These are phyloP conservation scores for Rhynchosporium secalis DNA, from an alignment of 2,329 filamentous ascomycete genomes.

Conservation along the genomic window DNA sequence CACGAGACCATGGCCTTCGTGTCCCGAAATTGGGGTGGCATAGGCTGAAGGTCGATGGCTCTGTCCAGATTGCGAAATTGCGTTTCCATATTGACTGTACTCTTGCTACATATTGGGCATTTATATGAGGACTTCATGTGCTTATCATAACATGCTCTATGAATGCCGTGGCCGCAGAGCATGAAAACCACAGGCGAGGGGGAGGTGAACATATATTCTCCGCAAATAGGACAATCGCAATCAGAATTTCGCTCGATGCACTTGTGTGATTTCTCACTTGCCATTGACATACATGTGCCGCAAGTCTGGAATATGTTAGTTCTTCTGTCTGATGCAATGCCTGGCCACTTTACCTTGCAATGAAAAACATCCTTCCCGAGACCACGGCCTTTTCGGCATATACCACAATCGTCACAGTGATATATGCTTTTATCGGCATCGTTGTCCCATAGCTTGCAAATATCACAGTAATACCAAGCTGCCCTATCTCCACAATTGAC, in stretches of 20 bases:
- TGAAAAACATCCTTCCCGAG: slow-evolving; percentile 97
- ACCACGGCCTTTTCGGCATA: slow-evolving; percentile 87
- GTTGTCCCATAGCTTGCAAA: slow-evolving; percentile 97
- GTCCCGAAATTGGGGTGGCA: slow-evolving; percentile 80
- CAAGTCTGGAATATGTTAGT: slow-evolving; percentile 61
- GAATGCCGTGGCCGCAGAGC: slow-evolving; percentile 94
- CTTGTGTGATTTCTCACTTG: slow-evolving; percentile 79
- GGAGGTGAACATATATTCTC: slow-evolving; percentile 94
- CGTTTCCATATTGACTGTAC: slow-evolving; percentile 94
- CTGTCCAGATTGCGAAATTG: slow-evolving; percentile 90
- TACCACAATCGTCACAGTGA: slow-evolving; percentile 93
- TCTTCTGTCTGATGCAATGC: neutral
- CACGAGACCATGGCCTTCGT: slow-evolving; percentile 84
- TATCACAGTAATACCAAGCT: slow-evolving; percentile 88
- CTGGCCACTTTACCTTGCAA: slow-evolving; percentile 72
- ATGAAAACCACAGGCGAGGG: slow-evolving; percentile 88
- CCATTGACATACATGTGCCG: slow-evolving; percentile 90
- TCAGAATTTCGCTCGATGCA: slow-evolving; percentile 95
- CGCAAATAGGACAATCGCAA: slow-evolving; percentile 94
- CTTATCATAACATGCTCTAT: slow-evolving; percentile 83
- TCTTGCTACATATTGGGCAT: slow-evolving; percentile 95
- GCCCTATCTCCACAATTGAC: slow-evolving; percentile 72
- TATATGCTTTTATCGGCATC: slow-evolving; percentile 89
- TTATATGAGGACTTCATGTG: slow-evolving; percentile 91
- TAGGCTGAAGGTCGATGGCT: slow-evolving; percentile 84